Evolutionary conservation across 768 basidiomycete genomes (phyloP), one percentile per base, ranked within the genome.

Genomic region (Trametes punicea): DNA sequence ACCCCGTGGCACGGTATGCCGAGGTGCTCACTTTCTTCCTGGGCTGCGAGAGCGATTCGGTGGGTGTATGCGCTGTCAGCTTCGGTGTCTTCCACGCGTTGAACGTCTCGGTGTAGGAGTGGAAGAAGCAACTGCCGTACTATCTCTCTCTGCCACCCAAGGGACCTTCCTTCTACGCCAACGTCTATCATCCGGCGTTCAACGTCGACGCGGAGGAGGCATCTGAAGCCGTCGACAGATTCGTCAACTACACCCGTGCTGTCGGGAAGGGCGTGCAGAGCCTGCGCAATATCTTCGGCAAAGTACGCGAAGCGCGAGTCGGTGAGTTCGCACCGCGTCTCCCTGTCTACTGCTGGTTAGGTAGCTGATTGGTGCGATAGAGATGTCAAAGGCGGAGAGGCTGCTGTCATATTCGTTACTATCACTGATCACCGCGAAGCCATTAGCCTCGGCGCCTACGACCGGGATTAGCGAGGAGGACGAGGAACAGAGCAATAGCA

Each of bases 1-100:
- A 93, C 69, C 87, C 90, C 2, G 73, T 94, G 21, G 82, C 87
- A 25, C 75, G 91, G 55, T 87, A 88, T 61, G 83, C 88, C 0
- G 90, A 93, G 63, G 83, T 88, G 31, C 71, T 93, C 15, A 87
- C 87, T 0, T 88, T 86, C 56, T 95, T 94, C 69, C 71, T 95
- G 26, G 76, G 84, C 2, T 86, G 87, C 55, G 89, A 91, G 59
- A 84, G 79, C 64, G 89, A 93, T 44, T 67, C 73, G 64, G 90
- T 92, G 68, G 67, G 88, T 26, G 36, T 72, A n/a, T n/a, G 4
- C 50, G 11, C 16, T 29, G 39, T 16, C 47, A 10, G 26, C 36
- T 29, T 42, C 41, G 46, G 48, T 20, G 46, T 42, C 45, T 50
- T 21, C 52, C 18, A 57, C 46, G 31, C 23, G 21, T 51, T 46